A percentile compares a stretch with the other conserved stretches of the same genome.
Evolutionary conservation across 2,329 filamentous ascomycete genomes (phyloP).

Genomic region (Fusarium penzigii): DNA sequence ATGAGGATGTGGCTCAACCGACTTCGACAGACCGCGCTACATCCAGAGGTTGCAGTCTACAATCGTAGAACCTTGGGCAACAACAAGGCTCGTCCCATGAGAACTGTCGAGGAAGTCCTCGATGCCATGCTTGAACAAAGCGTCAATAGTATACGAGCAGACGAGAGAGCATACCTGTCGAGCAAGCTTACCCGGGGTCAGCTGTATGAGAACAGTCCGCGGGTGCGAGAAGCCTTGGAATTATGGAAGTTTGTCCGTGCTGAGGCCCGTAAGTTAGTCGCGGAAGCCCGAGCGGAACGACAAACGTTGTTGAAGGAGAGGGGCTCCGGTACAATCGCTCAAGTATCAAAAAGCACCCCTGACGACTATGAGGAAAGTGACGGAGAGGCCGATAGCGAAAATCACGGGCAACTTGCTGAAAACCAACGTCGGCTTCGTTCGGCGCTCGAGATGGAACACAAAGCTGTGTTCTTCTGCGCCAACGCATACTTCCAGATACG

Average conservation of each 20-base stretch:
- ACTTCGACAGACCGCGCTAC: slow-evolving; percentile 79
- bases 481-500: slow-evolving; percentile 86
- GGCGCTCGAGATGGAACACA: slow-evolving; percentile 78
- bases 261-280: slow-evolving; percentile 54
- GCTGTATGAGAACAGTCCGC: slow-evolving; percentile 72
- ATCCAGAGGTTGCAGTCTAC: slow-evolving; percentile 75
- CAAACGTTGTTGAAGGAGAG: slow-evolving; percentile 44
- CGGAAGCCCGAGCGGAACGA: slow-evolving; percentile 65
- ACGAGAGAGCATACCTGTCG: slow-evolving; percentile 68
- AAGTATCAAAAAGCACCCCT: slow-evolving; percentile 3
- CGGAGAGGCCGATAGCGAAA: slow-evolving; percentile 37
- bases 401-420: slow-evolving; percentile 50
- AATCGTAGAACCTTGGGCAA: slow-evolving; percentile 65
- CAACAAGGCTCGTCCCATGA: slow-evolving; percentile 64
- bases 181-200: slow-evolving; percentile 72
- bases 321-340: neutral
- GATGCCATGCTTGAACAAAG: slow-evolving; percentile 90
- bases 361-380: slow-evolving; percentile 30
- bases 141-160: slow-evolving; percentile 63
- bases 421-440: slow-evolving; percentile 66
- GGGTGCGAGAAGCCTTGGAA: slow-evolving; percentile 65
- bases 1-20: slow-evolving; percentile 82
- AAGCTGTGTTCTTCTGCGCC: slow-evolving; percentile 80
- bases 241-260: slow-evolving; percentile 65
- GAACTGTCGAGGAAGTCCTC: slow-evolving; percentile 83